Percentiles rank a stretch among this genome's conserved stretches.
These are phyloP conservation scores for Fusarium pininemorale DNA, from an alignment of 2,329 filamentous ascomycete genomes.

Conservation along the genomic window DNA sequence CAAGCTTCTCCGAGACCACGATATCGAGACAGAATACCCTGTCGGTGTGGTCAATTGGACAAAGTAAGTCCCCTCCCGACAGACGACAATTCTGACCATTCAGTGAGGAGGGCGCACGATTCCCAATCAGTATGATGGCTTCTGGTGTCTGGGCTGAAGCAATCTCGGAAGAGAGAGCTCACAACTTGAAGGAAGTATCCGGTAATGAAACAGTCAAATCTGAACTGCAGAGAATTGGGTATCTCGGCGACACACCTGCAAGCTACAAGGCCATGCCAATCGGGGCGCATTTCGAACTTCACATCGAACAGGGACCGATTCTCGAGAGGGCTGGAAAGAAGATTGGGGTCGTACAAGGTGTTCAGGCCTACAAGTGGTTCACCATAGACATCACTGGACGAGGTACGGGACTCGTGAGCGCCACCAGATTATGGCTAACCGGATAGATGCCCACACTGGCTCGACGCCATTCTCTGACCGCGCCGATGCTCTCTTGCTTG, in stretches of 20 bases:
- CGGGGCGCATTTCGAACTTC: conserved; percentile 82
- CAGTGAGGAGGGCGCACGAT: conserved; percentile 83
- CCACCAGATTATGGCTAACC: conserved; percentile 9
- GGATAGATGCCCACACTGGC: conserved; percentile 45
- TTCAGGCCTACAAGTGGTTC: conserved; percentile 43
- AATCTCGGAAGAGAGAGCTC: conserved; percentile 69
- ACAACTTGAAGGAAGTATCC: conserved; percentile 68
- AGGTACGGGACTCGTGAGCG: background rate
- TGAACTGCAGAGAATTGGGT: conserved; percentile 75
- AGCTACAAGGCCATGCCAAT: conserved; percentile 58
- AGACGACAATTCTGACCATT: background rate
- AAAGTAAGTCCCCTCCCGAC: conserved; percentile 55
- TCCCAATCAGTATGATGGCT: conserved; percentile 77
- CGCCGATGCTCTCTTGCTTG: conserved; percentile 44
- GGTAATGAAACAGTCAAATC: conserved; percentile 40
- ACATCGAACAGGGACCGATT: conserved; percentile 74
- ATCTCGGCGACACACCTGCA: conserved; percentile 62
- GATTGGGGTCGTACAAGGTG: conserved; percentile 33
- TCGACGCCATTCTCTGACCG: conserved; percentile 44
- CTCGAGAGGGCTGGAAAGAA: conserved; percentile 27
- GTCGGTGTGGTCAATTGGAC: conserved; percentile 84
- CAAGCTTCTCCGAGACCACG: conserved; percentile 71
- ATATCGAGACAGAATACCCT: conserved; percentile 73
- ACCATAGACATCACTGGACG: conserved; percentile 38
- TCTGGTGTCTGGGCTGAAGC: conserved; percentile 81